These are phyloP conservation scores for Omphalotus olearius DNA, from an alignment of 1,284 basidiomycete species.

Conservation along the genomic window DNA sequence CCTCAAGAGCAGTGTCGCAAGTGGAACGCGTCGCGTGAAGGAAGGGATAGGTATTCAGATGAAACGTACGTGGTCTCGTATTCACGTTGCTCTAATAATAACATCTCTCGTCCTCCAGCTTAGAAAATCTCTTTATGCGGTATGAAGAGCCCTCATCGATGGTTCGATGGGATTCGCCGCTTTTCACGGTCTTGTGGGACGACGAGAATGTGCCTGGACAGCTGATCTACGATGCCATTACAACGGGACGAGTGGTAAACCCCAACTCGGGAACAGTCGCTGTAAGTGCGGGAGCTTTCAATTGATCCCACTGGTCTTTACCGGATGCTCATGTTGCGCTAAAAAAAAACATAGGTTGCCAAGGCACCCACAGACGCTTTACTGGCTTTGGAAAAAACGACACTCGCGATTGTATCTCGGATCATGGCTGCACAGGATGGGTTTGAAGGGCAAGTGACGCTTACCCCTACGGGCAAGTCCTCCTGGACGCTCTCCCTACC, in stretches of 20 bases:
- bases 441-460: constrained; percentile 48
- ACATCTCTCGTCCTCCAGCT: constrained; percentile 36
- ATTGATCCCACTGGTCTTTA: constrained; percentile 1
- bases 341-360: constrained; percentile 42
- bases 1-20: constrained; percentile 73
- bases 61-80: constrained; percentile 58
- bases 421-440: constrained; percentile 51
- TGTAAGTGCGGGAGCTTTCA: constrained; percentile 45
- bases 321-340: neutral
- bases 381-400: constrained; percentile 72
- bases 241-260: constrained; percentile 76
- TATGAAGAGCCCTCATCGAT: constrained; percentile 97
- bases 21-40: constrained; percentile 64
- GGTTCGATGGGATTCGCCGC: constrained; percentile 95
- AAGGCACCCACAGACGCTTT: constrained; percentile 83
- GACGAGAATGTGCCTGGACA: constrained; percentile 67
- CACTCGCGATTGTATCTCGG: constrained; percentile 61
- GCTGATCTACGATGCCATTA: constrained; percentile 79
- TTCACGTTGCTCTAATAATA: neutral
- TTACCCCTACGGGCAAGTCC: constrained; percentile 33
- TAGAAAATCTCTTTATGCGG: constrained; percentile 86
- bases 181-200: constrained; percentile 81
- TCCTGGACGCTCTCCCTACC: constrained; percentile 54
- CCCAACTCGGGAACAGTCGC: constrained; percentile 84
- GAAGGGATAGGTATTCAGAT: constrained; percentile 53